phyloP scores from a whole-genome alignment of 139 green algal species.

The Zygnema circumcarinatum region DNA sequence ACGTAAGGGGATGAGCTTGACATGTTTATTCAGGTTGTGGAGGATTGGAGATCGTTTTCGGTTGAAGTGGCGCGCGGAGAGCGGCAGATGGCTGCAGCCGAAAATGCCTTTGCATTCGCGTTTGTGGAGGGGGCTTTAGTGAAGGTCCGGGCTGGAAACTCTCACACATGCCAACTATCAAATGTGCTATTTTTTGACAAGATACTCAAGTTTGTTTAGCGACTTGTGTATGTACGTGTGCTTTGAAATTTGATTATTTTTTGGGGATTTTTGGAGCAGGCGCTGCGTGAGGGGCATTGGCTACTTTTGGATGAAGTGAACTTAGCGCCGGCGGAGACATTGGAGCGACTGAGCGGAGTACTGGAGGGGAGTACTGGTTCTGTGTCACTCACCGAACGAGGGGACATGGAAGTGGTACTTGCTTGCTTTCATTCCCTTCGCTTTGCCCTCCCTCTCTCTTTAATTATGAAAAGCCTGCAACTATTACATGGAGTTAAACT shows the following conservation, averaged over 20 bases:
- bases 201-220: too few species aligned
- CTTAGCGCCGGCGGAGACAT: constrained; percentile 65
- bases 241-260: too few species aligned
- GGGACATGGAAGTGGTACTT: constrained; percentile 68
- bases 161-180: constrained; percentile 1
- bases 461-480: too few species aligned
- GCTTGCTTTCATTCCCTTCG: not conserved
- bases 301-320: constrained; percentile 95
- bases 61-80: constrained; percentile 75
- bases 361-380: constrained; percentile 76
- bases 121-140: constrained; percentile 93
- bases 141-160: constrained; percentile 18
- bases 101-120: constrained; percentile 86
- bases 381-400: constrained; percentile 83
- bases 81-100: constrained; percentile 73
- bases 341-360: constrained; percentile 77
- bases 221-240: too few species aligned
- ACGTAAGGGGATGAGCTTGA: too few species aligned
- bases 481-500: too few species aligned
- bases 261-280: too few species aligned
- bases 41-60: constrained; percentile 64
- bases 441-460: not conserved
- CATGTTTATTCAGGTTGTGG: constrained; percentile 8
- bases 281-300: constrained; percentile 82
- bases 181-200: not conserved